Conservation (phyloP, 805 yeast genomes). For the Candida pseudoglaebosa region DNA sequence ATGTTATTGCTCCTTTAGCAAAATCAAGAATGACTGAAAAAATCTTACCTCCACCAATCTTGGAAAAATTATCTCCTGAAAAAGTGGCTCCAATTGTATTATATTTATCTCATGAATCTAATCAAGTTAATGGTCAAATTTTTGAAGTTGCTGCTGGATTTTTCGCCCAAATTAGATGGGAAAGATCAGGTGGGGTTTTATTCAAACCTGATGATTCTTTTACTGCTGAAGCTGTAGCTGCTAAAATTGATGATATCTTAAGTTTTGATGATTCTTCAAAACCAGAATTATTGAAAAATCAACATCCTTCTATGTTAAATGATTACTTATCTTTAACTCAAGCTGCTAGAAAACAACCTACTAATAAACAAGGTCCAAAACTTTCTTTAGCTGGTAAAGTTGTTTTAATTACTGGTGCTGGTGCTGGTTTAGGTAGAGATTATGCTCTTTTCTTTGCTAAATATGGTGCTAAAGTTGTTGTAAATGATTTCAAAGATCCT, state of each 20-base stretch:
- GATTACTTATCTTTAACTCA: slow-evolving; percentile 64
- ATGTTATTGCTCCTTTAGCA: slow-evolving; percentile 91
- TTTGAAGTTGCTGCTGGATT: slow-evolving; percentile 95
- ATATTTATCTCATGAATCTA: slow-evolving; percentile 65
- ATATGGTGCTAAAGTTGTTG: slow-evolving; percentile 93
- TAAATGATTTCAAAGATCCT: slow-evolving; percentile 84
- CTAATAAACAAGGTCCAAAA: slow-evolving; percentile 39
- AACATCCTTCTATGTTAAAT: slow-evolving; percentile 69
- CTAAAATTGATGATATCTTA: slow-evolving; percentile 57
- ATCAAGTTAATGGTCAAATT: slow-evolving; percentile 63
- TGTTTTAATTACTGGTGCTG: slow-evolving; percentile 92
- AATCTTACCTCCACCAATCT: slow-evolving; percentile 78
- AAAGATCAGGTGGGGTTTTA: slow-evolving; percentile 80
- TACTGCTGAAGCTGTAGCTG: slow-evolving; percentile 81
- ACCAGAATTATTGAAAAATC: slow-evolving; percentile 45
- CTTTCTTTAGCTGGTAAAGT: slow-evolving; percentile 76
- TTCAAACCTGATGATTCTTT: slow-evolving; percentile 74
- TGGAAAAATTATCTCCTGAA: slow-evolving; percentile 78
- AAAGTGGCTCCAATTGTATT: slow-evolving; percentile 90
- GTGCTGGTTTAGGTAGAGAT: slow-evolving; percentile 88
- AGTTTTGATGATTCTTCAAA: slow-evolving; percentile 58
- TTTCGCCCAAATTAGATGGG: slow-evolving; percentile 91
- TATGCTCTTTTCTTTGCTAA: slow-evolving; percentile 83
- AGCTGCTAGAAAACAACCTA: slow-evolving; percentile 46
- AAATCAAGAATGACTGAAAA: slow-evolving; percentile 95